Base-by-base conservation (phyloP, 768 basidiomycete species). In the Russula abietina region DNA sequence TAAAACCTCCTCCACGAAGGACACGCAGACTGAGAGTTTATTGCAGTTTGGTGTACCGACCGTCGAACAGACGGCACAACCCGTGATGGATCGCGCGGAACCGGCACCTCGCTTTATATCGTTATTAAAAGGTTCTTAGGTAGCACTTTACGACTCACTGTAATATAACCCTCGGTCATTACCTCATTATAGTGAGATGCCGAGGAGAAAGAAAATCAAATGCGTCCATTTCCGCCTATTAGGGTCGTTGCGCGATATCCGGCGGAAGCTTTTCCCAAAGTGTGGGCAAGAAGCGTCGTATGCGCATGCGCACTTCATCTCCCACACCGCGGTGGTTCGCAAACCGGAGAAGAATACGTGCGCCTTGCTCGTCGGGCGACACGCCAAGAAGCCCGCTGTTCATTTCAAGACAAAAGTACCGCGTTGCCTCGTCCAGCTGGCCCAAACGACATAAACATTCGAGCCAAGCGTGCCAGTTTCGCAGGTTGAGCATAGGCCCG, bases 401-500 rank as follows among this genome's bases (percentile, higher is more conserved):
- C 36, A 36, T 36, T 36, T 36, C 36, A 12, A 36, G 36, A 36
- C 36, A 36, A 0, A 52, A 91, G 12, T 36, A 36, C 36, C 36
- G 11, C 3, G 36, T 8, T 0, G 36, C 94, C 26, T 89, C 87
- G 24, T 85, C 80, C 36, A 91, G 67, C 68, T 78, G 77, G 10
- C 83, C 81, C 52, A 84, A 71, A 26, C 93, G 81, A 69, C 90
- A 91, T n/a, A 96, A 79, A 70, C 88, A 91, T 73, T 97, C 93
- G 22, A 97, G 72, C 78, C 86, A 91, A 0, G 84, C 80, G 61
- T 89, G 85, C 90, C 92, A 93, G 69, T 89, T 88, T 56, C 83
- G 81, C 64, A 77, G 68, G 70, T 87, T 86, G 58, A 89, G 75
- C 41, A 65, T 69, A 70, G 81, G 89, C 26, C 76, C 78, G 51